Conservation (phyloP, 768 basidiomycete genomes). For the Mycena metata region DNA sequence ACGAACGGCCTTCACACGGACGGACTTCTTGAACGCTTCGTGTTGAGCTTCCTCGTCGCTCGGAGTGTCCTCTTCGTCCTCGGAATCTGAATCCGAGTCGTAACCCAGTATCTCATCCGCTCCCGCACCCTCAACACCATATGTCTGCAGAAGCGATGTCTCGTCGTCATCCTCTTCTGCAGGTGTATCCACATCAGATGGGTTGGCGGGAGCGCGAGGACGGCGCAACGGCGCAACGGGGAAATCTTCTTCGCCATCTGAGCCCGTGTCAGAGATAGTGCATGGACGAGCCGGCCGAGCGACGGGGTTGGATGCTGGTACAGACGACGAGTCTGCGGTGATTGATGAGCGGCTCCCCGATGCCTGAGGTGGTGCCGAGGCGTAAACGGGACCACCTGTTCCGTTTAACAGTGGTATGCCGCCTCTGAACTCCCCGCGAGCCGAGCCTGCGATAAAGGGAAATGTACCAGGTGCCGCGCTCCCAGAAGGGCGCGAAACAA, state of each 20-base stretch:
- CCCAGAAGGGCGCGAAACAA: too few species aligned
- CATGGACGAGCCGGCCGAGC: background rate
- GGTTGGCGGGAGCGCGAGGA: background rate
- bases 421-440: too few species aligned
- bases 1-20: conserved; percentile 35
- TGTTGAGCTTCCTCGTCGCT: background rate
- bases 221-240: background rate
- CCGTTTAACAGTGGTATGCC: too few species aligned
- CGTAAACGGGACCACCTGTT: too few species aligned
- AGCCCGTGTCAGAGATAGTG: too few species aligned
- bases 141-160: background rate
- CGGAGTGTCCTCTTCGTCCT: background rate
- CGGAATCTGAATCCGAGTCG: conserved; percentile 7
- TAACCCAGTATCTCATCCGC: conserved; percentile 15
- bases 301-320: too few species aligned
- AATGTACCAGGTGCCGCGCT: too few species aligned
- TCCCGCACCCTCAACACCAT: background rate
- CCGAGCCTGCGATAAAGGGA: too few species aligned
- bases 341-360: too few species aligned
- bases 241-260: too few species aligned
- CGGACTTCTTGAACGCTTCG: background rate
- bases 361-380: too few species aligned
- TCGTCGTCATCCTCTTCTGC: conserved; percentile 8
- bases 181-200: background rate
- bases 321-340: too few species aligned